phyloP scores from a whole-genome alignment of 1,284 basidiomycete genomes.

The Ustilago bromivora region DNA sequence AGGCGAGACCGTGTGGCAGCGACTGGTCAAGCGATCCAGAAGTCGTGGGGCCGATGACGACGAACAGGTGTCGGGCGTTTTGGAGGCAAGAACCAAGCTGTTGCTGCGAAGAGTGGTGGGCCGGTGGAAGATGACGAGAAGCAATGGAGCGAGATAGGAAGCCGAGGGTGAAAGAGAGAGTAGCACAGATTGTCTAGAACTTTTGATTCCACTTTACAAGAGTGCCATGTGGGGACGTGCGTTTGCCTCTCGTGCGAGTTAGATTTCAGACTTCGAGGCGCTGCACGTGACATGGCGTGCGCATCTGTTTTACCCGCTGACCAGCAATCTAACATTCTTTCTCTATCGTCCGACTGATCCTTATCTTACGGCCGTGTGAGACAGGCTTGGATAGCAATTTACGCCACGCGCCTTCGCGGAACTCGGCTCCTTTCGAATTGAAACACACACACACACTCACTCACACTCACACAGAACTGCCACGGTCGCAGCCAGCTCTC shows the following conservation, averaged over 20 bases:
- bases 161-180: neutral
- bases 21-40: no score
- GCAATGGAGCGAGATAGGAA: neutral
- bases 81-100: neutral
- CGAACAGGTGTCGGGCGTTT: no score
- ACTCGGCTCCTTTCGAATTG: neutral
- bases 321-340: no score
- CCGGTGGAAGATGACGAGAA: neutral
- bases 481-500: neutral
- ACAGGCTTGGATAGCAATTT: constrained; percentile 17
- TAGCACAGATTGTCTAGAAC: constrained; percentile 4
- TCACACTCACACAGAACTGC: neutral
- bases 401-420: constrained; percentile 29
- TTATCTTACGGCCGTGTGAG: no score
- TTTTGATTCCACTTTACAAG: constrained; percentile 1
- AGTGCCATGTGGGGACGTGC: constrained; percentile 23
- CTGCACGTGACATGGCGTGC: neutral
- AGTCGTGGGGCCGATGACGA: no score
- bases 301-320: constrained; percentile 4
- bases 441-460: neutral
- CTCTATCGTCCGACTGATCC: no score
- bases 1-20: neutral
- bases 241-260: constrained; percentile 32
- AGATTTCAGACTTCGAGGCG: neutral
- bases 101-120: neutral